Evolutionary conservation across 2,329 filamentous ascomycete genomes (phyloP), one percentile per base, ranked within the genome.

Genomic region (Botrytis squamosa): DNA sequence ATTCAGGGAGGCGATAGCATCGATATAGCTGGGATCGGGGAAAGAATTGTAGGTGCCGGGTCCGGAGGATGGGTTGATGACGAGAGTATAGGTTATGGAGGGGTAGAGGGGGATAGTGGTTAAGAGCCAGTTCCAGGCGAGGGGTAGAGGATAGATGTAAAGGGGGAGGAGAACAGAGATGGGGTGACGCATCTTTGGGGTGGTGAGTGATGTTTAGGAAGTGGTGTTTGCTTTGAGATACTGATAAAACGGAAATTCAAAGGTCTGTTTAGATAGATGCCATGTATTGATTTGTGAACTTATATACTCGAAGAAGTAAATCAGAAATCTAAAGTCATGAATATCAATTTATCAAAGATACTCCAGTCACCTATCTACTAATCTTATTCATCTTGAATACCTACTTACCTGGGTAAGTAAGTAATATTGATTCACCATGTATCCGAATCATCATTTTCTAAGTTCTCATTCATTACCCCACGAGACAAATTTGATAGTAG

Each of bases 131-230:
- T 70, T n/a, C 70, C 70, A 71, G 2, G 42, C 46, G 4, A 36
- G 18, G 9, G 60, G 59, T 0, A 20, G 3, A 2, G 70, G 70
- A 1, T 42, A 71, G 16, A 71, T 55, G 70, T 65, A 71, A 3
- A 71, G 60, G 60, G 70, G 70, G 0, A 71, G 70, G 14, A 71
- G 70, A 2, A 71, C 65, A 3, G 57, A 70, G 10, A 18, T 10
- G 14, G 25, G n/a, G 49, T 7, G 12, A 0, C 12, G 10, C 25
- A 38, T 52, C 9, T 68, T 22, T 38, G 20, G 46, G 25, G 36
- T 40, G 33, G n/a, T 7, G 7, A 22, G 20, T 46, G 7, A 22
- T 16, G 9, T 16, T 22, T 60, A 6, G 42, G 18, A 12, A 20
- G n/a, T 55, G 52, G 5, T 55, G 52, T 57, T 57, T 33, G 16